Conservation (phyloP, 306 rosid species). For the Vigna radiata region DNA sequence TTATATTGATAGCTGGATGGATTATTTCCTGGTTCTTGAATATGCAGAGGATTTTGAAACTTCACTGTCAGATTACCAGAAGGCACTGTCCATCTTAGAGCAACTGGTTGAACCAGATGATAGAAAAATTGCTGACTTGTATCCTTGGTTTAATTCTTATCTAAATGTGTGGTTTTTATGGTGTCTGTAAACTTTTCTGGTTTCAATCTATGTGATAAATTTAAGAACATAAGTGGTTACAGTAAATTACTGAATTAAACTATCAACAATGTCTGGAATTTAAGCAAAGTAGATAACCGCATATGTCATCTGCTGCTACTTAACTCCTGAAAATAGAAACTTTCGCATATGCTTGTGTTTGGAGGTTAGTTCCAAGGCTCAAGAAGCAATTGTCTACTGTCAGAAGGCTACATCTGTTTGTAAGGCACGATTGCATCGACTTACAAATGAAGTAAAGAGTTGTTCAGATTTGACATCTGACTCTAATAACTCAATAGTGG, state of each 20-base stretch:
- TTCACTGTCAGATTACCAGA: slow-evolving; percentile 84
- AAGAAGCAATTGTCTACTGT: slow-evolving; percentile 81
- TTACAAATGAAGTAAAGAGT: slow-evolving; percentile 65
- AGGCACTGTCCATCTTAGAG: slow-evolving; percentile 82
- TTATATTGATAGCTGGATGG: slow-evolving; percentile 37
- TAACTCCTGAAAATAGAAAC: slow-evolving; percentile 68
- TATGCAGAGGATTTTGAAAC: slow-evolving; percentile 93
- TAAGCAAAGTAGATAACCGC: background rate
- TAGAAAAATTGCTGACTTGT: slow-evolving; percentile 88
- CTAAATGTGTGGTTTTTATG: slow-evolving; percentile 33
- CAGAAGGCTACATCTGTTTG: slow-evolving; percentile 85
- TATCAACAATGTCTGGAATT: slow-evolving; percentile 17
- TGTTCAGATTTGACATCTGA: slow-evolving; percentile 52
- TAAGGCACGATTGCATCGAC: slow-evolving; percentile 72
- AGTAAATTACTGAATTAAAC: slow-evolving; percentile 31
- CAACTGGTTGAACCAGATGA: slow-evolving; percentile 85
- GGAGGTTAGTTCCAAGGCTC: slow-evolving; percentile 77
- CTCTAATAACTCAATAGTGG: slow-evolving; percentile 51
- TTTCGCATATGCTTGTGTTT: slow-evolving; percentile 91
- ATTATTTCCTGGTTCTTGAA: slow-evolving; percentile 41
- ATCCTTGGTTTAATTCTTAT: slow-evolving; percentile 62
- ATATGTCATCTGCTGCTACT: slow-evolving; percentile 38
- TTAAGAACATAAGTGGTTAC: slow-evolving; percentile 8
- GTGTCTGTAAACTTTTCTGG: slow-evolving; percentile 21
- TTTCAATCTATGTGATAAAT: slow-evolving; percentile 23